These are phyloP conservation scores for Phytophthora tentaculata DNA, from an alignment of 352 stramenopile species.

Conservation along the genomic window DNA sequence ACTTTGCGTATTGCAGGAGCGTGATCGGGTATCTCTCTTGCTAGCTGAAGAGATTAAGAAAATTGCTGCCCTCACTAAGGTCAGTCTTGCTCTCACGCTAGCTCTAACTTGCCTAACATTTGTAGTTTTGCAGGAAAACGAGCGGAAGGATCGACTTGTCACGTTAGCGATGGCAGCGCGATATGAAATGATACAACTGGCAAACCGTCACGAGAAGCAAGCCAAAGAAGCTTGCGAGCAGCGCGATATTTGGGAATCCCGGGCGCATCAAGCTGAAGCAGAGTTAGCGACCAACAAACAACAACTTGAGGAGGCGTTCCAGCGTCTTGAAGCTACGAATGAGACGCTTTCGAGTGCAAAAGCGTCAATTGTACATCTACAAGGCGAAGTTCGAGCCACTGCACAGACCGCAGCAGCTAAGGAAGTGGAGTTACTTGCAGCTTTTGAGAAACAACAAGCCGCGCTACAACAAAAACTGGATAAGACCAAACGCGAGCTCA, in stretches of 20 bases:
- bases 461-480: constrained; percentile 66
- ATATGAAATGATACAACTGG: constrained; percentile 67
- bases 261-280: constrained; percentile 43
- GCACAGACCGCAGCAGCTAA: constrained; percentile 32
- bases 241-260: constrained; percentile 25
- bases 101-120: background rate
- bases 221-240: constrained; percentile 42
- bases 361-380: constrained; percentile 40
- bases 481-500: constrained; percentile 79
- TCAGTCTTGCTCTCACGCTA: constrained; percentile 4
- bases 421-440: constrained; percentile 49
- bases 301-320: constrained; percentile 58
- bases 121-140: constrained; percentile 47
- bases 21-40: constrained; percentile 53
- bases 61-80: constrained; percentile 67
- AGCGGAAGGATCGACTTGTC: constrained; percentile 77
- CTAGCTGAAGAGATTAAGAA: constrained; percentile 82
- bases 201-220: constrained; percentile 51
- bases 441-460: constrained; percentile 52
- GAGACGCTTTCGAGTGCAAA: constrained; percentile 38
- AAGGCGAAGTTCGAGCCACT: constrained; percentile 24
- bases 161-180: constrained; percentile 80
- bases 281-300: constrained; percentile 43
- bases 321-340: constrained; percentile 50
- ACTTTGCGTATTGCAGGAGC: constrained; percentile 42